Base-by-base conservation (phyloP, 208 protist genomes). In the Crithidia acanthocephali region DNA sequence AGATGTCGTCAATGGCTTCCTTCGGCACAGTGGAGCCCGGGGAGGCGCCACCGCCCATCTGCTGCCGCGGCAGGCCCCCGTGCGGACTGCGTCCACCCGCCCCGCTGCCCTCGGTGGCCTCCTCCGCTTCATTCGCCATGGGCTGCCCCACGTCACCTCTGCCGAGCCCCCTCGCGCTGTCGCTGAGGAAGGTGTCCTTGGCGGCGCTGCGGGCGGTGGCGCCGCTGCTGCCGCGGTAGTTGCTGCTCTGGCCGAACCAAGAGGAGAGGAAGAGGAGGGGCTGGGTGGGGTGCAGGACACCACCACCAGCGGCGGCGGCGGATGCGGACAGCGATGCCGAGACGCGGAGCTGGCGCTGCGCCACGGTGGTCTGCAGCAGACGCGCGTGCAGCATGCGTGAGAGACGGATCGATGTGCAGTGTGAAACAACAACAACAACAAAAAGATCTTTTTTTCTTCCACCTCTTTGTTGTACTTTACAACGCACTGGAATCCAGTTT, bases 1-100 rank as follows among this genome's bases (percentile, higher is more conserved):
- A 47, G 33, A 85, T 74, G 33, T 88, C 83, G 42, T 85, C 83
- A 47, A 88, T 74, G 15, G 57, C 37, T 30, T 83, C 32, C 57
- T 76, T 83, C 27, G 74, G 75, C 40, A 78, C 72, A 33, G 58
- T 72, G n/a, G 58, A 68, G 20, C 72, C 72, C 18, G 72, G 72
- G 2, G 72, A 63, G 18, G 52, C 30, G 25, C 57, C 65, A 6
- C 65, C 56, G 32, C 72, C 72, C 48, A 56, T 68, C 33, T 45
- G 33, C 33, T 33, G 64, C 51, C 30, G 40, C 13, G 51, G 32
- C 45, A 65, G 15, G 22, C 72, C 72, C 0, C 62, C 48, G 28
- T 5, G 27, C 4, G 23, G 3, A 22, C n/a, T 33, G 7, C 25
- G 58, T 0, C 42, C 58, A 25, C 58, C 42, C 13, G 30, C 62